Evolutionary conservation across 2,329 filamentous ascomycete species (phyloP).

Genomic region (Sporothrix pseudoabietina): DNA sequence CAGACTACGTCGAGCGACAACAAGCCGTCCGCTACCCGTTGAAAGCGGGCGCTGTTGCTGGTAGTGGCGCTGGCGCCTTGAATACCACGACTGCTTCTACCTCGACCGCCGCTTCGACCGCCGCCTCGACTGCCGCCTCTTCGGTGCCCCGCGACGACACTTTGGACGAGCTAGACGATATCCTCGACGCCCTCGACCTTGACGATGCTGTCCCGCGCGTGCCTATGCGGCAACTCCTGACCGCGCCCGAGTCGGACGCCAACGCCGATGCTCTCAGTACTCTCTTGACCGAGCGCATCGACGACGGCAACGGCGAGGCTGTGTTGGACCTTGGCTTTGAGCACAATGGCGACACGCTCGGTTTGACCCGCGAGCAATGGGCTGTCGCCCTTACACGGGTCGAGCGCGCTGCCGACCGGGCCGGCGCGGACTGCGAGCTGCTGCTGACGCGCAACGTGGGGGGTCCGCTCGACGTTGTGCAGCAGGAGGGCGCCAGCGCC

Average conservation of each 20-base stretch:
- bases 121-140: constrained; percentile 37
- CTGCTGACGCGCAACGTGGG: constrained; percentile 90
- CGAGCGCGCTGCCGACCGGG: constrained; percentile 62
- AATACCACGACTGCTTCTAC: constrained; percentile 33
- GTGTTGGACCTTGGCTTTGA: constrained; percentile 92
- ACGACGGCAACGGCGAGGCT: constrained; percentile 84
- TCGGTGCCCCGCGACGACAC: constrained; percentile 33
- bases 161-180: constrained; percentile 57
- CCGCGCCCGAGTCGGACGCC: constrained; percentile 53
- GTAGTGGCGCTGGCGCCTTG: constrained; percentile 36
- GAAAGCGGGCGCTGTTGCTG: constrained; percentile 38
- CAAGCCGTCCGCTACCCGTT: constrained; percentile 70
- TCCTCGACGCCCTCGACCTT: constrained; percentile 83
- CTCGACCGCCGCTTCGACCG: not conserved
- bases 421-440: constrained; percentile 75
- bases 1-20: constrained; percentile 95
- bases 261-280: constrained; percentile 59
- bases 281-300: constrained; percentile 68
- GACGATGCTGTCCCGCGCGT: constrained; percentile 73
- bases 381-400: constrained; percentile 68
- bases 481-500: not conserved
- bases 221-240: constrained; percentile 74
- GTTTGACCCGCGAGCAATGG: constrained; percentile 74
- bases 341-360: constrained; percentile 84
- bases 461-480: constrained; percentile 66